Evolutionary conservation across 1,284 basidiomycete species (phyloP).

Genomic region (Sporisorium iseilematis-ciliati): DNA sequence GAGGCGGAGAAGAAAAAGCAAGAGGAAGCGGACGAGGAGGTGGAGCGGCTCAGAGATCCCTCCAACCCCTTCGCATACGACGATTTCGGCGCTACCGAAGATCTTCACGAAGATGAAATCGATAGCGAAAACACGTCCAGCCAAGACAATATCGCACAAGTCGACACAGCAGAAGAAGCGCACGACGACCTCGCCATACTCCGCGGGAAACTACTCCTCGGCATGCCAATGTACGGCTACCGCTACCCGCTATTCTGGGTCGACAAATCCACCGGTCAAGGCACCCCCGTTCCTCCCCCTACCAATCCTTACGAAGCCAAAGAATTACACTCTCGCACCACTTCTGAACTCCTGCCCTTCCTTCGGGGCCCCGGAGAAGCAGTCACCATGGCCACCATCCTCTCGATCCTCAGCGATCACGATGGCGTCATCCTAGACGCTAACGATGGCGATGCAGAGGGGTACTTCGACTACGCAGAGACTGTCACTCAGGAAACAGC

Average conservation of each 20-base stretch:
- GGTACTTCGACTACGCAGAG: conserved; percentile 41
- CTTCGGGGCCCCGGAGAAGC: conserved; percentile 42
- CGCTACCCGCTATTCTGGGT: conserved; percentile 46
- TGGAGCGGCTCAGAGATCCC: conserved; percentile 26
- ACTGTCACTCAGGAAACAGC: conserved; percentile 13
- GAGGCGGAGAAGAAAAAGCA: neutral
- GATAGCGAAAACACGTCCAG: no score
- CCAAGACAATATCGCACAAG: neutral
- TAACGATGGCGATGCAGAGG: conserved; percentile 17
- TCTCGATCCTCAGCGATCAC: conserved; percentile 20
- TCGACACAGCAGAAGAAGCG: neutral
- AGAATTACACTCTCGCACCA: conserved; percentile 13
- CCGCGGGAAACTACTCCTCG: conserved; percentile 41
- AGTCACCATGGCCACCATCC: conserved; percentile 23
- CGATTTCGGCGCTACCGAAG: conserved; percentile 17
- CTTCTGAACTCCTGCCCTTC: conserved; percentile 18
- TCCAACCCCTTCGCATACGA: conserved; percentile 26
- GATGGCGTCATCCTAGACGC: conserved; percentile 27
- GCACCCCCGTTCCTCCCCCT: conserved; percentile 15
- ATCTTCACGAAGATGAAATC: conserved; percentile 17
- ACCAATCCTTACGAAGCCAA: conserved; percentile 8
- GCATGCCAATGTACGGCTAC: conserved; percentile 50
- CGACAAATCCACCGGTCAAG: conserved; percentile 31
- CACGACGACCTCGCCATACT: conserved; percentile 13
- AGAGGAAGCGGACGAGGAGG: neutral